These are phyloP conservation scores for Aegilops umbellulata DNA, from an alignment of 176 grass and related monocot genomes.

Conservation along the genomic window DNA sequence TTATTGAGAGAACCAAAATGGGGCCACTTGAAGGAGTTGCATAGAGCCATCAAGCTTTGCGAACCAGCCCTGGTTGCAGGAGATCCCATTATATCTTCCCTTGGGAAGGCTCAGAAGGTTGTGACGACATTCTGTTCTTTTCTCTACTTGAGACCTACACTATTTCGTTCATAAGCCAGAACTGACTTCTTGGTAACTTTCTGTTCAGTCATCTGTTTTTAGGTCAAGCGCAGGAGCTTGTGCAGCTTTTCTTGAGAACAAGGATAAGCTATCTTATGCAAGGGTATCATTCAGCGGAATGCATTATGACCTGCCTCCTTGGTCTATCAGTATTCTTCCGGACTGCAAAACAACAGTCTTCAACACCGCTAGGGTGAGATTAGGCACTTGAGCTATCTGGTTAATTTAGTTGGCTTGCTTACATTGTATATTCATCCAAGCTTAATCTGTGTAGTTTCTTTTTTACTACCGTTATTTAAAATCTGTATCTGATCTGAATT, in stretches of 20 bases:
- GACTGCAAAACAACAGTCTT: conserved; percentile 92
- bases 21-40: conserved; percentile 93
- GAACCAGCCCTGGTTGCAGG: conserved; percentile 77
- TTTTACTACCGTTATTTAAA: background rate
- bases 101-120: conserved; percentile 81
- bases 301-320: conserved; percentile 88
- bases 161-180: conserved; percentile 30
- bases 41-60: conserved; percentile 91
- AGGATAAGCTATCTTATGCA: conserved; percentile 66
- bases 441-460: conserved; percentile 13
- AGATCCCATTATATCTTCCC: conserved; percentile 70
- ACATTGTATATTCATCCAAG: background rate
- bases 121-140: background rate
- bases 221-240: conserved; percentile 74
- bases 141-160: background rate
- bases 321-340: conserved; percentile 96
- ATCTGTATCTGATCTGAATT: background rate
- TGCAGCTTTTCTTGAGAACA: conserved; percentile 92
- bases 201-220: conserved; percentile 73
- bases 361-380: conserved; percentile 92
- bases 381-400: background rate
- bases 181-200: conserved; percentile 37
- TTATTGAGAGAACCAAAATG: conserved; percentile 97
- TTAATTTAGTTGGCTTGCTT: conserved; percentile 24
- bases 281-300: conserved; percentile 81